Evolutionary conservation across 352 stramenopile genomes (phyloP), one percentile per base, ranked within the genome.

Genomic region (Pythium apleroticum): DNA sequence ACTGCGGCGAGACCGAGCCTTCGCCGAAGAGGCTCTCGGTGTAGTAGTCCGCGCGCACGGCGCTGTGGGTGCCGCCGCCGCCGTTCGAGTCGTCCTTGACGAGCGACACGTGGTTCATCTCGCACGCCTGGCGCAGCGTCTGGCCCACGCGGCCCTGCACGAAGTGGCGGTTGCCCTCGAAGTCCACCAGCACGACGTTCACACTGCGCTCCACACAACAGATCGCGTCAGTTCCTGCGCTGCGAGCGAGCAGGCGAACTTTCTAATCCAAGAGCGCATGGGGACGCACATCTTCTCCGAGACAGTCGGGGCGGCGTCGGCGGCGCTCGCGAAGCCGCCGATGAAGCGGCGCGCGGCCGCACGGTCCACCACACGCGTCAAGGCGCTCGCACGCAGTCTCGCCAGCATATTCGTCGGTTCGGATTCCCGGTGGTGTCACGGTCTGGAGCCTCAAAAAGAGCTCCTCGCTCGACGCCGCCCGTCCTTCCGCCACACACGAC

Each of bases 21-120:
- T 96, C 88, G 55, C 88, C 88, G 55, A 96, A 96, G 65, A 96
- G 86, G 63, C 72, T 90, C 75, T 96, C 88, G 11, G 86, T 95
- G 79, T 94, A 96, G 63, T 85, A 94, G 60, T 91, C 80, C 52
- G 74, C 53, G 58, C 86, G 88, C 53, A 74, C 64, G 54, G 80
- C 83, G 71, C 84, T 79, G 76, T 86, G 80, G 45, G 62, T 24
- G 66, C 85, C 88, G 49, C 88, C 88, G 61, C 86, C 88, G 67
- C 86, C 86, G 60, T 85, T 81, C 49, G 88, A 92, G 75, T 96
- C 88, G 77, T 95, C 86, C 72, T 95, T 92, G 73, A 96, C 60
- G 58, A 91, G 75, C 46, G 57, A 45, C 48, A 94, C 71, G 54
- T 77, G 73, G 72, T 85, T 90, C 75, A 93, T 88, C 72, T 89